Evolutionary conservation across 345 rosid genomes (phyloP).

Genomic region (Arabidopsis suecica): DNA sequence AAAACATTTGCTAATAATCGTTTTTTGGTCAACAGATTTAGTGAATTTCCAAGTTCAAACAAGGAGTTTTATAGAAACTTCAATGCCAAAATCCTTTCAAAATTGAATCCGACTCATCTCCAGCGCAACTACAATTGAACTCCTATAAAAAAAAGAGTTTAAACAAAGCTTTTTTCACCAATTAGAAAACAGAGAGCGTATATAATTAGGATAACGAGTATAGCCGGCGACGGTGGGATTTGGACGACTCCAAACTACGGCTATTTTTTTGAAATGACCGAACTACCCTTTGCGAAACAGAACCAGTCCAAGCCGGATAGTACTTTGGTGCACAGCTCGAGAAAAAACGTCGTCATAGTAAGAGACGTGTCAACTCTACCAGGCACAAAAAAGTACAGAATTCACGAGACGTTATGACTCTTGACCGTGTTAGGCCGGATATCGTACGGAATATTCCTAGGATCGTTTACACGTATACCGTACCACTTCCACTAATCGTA

Average conservation of each 20-base stretch:
- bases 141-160: too few species aligned
- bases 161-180: too few species aligned
- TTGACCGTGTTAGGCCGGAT: conserved; percentile 1
- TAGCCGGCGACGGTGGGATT: conserved; percentile 12
- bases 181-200: too few species aligned
- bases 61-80: too few species aligned
- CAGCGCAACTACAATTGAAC: too few species aligned
- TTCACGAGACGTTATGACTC: background rate
- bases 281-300: background rate
- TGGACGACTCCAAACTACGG: background rate
- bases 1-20: too few species aligned
- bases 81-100: too few species aligned
- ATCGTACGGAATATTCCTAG: conserved; percentile 38
- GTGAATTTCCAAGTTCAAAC: too few species aligned
- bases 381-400: background rate
- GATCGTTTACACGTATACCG: conserved; percentile 1
- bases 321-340: background rate
- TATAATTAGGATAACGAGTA: background rate
- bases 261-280: background rate
- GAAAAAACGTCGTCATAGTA: conserved; percentile 3
- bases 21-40: too few species aligned
- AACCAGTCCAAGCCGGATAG: background rate
- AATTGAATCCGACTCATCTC: too few species aligned
- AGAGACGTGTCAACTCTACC: background rate
- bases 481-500: conserved; percentile 6